Conservation (phyloP, 2,329 filamentous ascomycete genomes). For the Nectriaceae sp. region DNA sequence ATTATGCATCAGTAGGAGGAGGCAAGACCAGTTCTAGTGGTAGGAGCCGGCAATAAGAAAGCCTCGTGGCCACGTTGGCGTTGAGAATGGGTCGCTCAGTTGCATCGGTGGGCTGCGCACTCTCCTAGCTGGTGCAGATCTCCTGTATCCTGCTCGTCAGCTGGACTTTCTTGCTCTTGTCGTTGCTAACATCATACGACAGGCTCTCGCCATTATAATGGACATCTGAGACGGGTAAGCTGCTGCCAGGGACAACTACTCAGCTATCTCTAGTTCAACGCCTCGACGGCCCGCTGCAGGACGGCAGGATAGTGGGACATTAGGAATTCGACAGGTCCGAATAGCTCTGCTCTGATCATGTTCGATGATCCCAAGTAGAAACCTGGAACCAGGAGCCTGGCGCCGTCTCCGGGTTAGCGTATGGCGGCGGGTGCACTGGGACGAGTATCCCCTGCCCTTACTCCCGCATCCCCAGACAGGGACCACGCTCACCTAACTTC, state of each 20-base stretch:
- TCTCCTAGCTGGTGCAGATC: conserved; percentile 27
- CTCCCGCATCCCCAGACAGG: conserved; percentile 22
- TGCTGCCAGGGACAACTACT: background rate
- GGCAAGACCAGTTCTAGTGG: conserved; percentile 23
- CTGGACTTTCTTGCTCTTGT: conserved; percentile 13
- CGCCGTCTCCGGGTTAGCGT: conserved; percentile 15
- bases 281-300: conserved; percentile 18
- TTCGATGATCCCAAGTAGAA: conserved; percentile 7
- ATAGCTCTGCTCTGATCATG: conserved; percentile 8
- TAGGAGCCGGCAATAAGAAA: conserved; percentile 21
- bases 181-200: conserved; percentile 25
- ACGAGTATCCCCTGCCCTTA: conserved; percentile 15
- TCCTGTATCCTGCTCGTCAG: conserved; percentile 17
- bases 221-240: conserved; percentile 3
- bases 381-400: conserved; percentile 17
- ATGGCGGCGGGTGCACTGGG: conserved; percentile 15
- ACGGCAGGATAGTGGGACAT: conserved; percentile 8
- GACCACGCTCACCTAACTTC: conserved; percentile 12
- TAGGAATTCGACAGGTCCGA: conserved; percentile 4
- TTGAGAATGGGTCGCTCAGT: conserved; percentile 28
- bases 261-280: conserved; percentile 6
- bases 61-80: conserved; percentile 24
- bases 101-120: conserved; percentile 23
- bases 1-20: conserved; percentile 23
- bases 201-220: conserved; percentile 4